A percentile compares a stretch with the other conserved stretches of the same genome.
These are phyloP conservation scores for Nicotiana undulata DNA, from an alignment of 257 asterid species.

Conservation along the genomic window DNA sequence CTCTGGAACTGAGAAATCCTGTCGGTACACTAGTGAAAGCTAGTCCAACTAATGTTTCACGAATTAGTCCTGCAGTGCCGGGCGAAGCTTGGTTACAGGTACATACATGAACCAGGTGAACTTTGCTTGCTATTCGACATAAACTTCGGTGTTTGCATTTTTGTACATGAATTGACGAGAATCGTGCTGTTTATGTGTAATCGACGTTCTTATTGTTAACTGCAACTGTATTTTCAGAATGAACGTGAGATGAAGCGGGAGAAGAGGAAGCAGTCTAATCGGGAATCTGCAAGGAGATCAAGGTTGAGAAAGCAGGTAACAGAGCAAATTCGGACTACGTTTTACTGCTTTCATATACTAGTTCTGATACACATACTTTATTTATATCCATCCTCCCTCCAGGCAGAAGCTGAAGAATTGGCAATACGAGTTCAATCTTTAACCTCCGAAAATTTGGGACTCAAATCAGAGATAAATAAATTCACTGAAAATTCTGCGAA, in stretches of 20 bases:
- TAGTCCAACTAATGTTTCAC: constrained; percentile 30
- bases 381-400: not conserved
- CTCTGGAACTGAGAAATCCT: constrained; percentile 40
- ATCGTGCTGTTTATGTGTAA: not conserved
- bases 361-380: not conserved
- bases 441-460: constrained; percentile 55
- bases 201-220: not conserved
- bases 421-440: constrained; percentile 59
- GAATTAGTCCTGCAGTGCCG: constrained; percentile 21
- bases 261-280: constrained; percentile 90
- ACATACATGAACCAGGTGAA: not conserved
- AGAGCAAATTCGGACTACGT: not conserved
- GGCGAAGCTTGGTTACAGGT: constrained; percentile 64
- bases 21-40: constrained; percentile 30
- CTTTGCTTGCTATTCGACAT: not conserved
- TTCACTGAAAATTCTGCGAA: constrained; percentile 48
- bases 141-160: not conserved
- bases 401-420: constrained; percentile 95
- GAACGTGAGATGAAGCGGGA: constrained; percentile 82
- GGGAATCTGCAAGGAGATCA: constrained; percentile 97
- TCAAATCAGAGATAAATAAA: constrained; percentile 59
- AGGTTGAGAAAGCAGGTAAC: constrained; percentile 89
- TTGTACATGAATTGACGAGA: not conserved
- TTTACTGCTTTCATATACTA: not conserved
- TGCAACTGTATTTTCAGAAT: constrained; percentile 32